Percentiles rank a stretch among this genome's conserved stretches.
Conservation (phyloP, 1,284 basidiomycete species). For the Ustilago loliicola region DNA sequence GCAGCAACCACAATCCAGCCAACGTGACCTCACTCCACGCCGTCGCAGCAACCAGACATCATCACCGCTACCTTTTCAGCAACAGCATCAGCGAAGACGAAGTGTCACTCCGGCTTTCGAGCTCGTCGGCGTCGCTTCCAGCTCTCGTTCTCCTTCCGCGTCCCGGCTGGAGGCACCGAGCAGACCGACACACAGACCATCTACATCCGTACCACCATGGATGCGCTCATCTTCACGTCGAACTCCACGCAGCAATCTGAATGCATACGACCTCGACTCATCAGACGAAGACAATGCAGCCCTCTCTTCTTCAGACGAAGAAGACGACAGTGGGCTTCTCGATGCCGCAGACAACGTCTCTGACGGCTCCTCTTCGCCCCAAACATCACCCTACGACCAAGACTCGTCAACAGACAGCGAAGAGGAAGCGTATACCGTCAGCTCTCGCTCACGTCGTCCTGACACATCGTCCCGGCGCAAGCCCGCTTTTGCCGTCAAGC, state of each 20-base stretch:
- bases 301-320: constrained; percentile 30
- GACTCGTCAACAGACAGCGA: constrained; percentile 46
- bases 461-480: constrained; percentile 2
- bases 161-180: constrained; percentile 4
- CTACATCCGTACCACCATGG: constrained; percentile 34
- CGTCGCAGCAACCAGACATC: constrained; percentile 2
- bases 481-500: constrained; percentile 16
- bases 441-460: neutral
- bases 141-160: constrained; percentile 21
- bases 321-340: constrained; percentile 15
- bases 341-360: constrained; percentile 20
- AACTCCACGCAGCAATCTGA: constrained; percentile 13
- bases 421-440: constrained; percentile 40
- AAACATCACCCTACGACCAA: constrained; percentile 35
- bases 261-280: constrained; percentile 29
- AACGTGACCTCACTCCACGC: constrained; percentile 15
- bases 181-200: neutral
- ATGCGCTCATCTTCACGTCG: constrained; percentile 24
- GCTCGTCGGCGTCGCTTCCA: constrained; percentile 33
- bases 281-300: constrained; percentile 37
- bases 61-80: constrained; percentile 16
- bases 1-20: neutral
- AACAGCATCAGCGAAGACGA: constrained; percentile 17
- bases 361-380: constrained; percentile 25
- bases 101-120: constrained; percentile 43